Conservation (phyloP, 768 basidiomycete species). For the Suillus subluteus region DNA sequence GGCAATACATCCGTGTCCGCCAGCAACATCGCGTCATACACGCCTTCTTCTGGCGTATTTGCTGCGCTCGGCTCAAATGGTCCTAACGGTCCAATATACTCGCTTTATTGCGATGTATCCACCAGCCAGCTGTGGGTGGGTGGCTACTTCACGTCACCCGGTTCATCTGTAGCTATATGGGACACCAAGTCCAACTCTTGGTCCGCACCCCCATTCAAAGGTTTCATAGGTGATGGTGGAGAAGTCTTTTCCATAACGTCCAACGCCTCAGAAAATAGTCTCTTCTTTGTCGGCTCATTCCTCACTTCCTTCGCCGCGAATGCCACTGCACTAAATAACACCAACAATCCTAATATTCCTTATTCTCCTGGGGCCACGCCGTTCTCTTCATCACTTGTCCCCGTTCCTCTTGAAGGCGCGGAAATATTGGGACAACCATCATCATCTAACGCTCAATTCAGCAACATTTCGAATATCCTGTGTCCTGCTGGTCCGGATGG, state of each 20-base stretch:
- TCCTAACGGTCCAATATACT: conserved; percentile 72
- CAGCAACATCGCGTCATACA: conserved; percentile 79
- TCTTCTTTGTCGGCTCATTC: conserved; percentile 92
- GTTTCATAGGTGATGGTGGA: conserved; percentile 71
- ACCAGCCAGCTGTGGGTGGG: conserved; percentile 76
- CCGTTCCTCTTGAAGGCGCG: conserved; percentile 68
- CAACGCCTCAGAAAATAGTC: conserved; percentile 68
- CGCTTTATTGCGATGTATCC: conserved; percentile 76
- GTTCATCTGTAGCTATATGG: conserved; percentile 72
- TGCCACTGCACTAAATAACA: conserved; percentile 52
- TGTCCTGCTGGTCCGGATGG: conserved; percentile 88
- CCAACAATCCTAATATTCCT: conserved; percentile 86
- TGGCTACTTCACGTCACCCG: conserved; percentile 73
- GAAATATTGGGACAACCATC: conserved; percentile 63
- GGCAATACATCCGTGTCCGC: conserved; percentile 48
- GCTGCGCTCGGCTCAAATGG: conserved; percentile 66
- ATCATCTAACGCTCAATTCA: conserved; percentile 60
- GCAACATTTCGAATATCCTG: conserved; percentile 68
- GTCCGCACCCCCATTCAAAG: conserved; percentile 80
- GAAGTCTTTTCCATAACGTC: conserved; percentile 77
- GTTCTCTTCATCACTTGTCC: conserved; percentile 88
- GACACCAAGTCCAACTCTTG: conserved; percentile 65
- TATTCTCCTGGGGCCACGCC: conserved; percentile 81
- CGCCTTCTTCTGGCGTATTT: conserved; percentile 58
- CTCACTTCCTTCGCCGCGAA: conserved; percentile 68